These are phyloP conservation scores for Talaromyces borbonicus DNA, from an alignment of 495 filamentous ascomycete genomes.

Conservation along the genomic window DNA sequence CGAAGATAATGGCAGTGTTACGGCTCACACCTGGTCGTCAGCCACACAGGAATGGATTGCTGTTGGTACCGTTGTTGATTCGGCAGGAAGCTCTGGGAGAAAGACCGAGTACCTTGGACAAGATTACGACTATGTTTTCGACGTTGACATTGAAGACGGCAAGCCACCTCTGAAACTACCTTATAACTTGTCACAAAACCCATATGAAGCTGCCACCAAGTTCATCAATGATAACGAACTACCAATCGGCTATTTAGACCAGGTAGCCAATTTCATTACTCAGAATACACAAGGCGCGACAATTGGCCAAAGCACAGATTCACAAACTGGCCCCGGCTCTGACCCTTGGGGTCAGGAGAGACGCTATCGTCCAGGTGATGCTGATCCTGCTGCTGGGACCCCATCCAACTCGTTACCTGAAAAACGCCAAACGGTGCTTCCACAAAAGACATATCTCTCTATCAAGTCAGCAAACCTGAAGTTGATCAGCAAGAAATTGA, in stretches of 20 bases:
- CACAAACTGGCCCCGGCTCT: constrained; percentile 30
- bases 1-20: constrained; percentile 68
- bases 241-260: constrained; percentile 80
- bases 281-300: constrained; percentile 80
- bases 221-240: constrained; percentile 90
- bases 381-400: constrained; percentile 19
- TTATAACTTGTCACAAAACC: constrained; percentile 86
- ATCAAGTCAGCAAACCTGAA: constrained; percentile 51
- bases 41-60: constrained; percentile 64
- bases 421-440: constrained; percentile 53
- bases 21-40: constrained; percentile 71
- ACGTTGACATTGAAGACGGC: constrained; percentile 95
- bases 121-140: constrained; percentile 96
- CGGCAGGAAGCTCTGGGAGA: constrained; percentile 67
- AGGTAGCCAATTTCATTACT: constrained; percentile 89
- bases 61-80: constrained; percentile 88
- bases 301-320: constrained; percentile 47
- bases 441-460: constrained; percentile 76
- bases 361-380: constrained; percentile 67
- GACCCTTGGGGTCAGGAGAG: constrained; percentile 74
- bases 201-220: constrained; percentile 82
- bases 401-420: constrained; percentile 24
- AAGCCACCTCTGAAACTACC: constrained; percentile 89
- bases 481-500: constrained; percentile 63
- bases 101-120: constrained; percentile 69